Percentiles rank a stretch among this genome's conserved stretches.
Evolutionary conservation across 345 rosid genomes (phyloP).

Genomic region (Syzygium aromaticum): DNA sequence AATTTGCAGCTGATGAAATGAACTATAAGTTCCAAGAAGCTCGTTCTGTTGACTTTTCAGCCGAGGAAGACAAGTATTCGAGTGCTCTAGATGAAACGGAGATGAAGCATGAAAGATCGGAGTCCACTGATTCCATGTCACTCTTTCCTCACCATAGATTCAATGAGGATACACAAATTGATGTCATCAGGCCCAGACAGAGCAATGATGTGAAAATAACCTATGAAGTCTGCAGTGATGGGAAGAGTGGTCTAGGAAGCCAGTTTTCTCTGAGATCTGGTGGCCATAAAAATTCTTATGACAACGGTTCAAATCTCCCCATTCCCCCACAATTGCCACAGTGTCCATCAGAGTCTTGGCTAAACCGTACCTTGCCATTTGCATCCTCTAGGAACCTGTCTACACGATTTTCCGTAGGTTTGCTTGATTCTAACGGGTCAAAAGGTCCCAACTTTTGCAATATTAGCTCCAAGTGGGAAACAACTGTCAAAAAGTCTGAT

Average conservation of each 20-base stretch:
- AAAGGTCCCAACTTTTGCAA: conserved; percentile 15
- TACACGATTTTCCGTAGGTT: conserved; percentile 24
- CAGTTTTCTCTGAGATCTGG: conserved; percentile 9
- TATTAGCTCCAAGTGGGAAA: conserved; percentile 51
- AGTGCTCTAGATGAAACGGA: conserved; percentile 4
- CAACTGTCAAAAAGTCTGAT: conserved; percentile 45
- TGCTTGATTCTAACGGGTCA: conserved; percentile 9
- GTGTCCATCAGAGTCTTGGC: conserved; percentile 93
- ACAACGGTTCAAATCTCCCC: conserved; percentile 20
- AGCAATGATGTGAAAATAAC: not conserved
- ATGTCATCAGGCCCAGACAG: not conserved
- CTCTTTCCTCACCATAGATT: not conserved
- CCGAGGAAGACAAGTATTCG: not conserved
- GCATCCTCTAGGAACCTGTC: conserved; percentile 32
- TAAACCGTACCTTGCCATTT: conserved; percentile 61
- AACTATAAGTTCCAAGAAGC: conserved; percentile 22
- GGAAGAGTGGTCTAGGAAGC: conserved; percentile 19
- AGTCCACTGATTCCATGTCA: not conserved
- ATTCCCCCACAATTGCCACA: conserved; percentile 61
- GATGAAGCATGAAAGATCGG: not conserved
- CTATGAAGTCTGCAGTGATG: not conserved
- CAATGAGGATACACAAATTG: not conserved
- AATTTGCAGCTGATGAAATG: conserved; percentile 4
- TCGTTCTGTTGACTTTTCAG: conserved; percentile 12
- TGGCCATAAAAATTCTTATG: conserved; percentile 7